Percentiles rank a stretch among this genome's conserved stretches.
phyloP scores from a whole-genome alignment of 192 early-diverging fungal genomes.

The Rhizophagus sp. region DNA sequence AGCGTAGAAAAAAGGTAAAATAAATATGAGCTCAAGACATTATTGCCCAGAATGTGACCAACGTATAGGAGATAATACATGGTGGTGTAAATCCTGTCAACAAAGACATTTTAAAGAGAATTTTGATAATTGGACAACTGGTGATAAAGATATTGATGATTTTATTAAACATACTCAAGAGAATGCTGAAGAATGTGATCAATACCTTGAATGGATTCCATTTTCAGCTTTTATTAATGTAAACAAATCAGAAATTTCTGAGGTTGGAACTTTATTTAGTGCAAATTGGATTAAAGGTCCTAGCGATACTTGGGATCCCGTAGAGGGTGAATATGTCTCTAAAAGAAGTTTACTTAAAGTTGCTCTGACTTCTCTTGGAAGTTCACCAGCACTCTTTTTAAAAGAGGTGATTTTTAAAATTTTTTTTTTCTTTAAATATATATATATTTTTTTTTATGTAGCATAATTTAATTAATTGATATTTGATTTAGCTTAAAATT shows the following conservation, averaged over 20 bases:
- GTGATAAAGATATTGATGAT: neutral
- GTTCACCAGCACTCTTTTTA: neutral
- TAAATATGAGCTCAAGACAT: neutral
- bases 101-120: constrained; percentile 3
- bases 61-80: neutral
- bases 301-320: constrained; percentile 1
- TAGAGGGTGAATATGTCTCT: neutral
- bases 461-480: neutral
- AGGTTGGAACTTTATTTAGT: constrained; percentile 5
- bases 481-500: neutral
- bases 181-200: constrained; percentile 18
- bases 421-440: neutral
- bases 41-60: constrained; percentile 22
- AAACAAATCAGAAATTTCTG: neutral
- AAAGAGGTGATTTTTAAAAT: constrained; percentile 11
- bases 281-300: constrained; percentile 24
- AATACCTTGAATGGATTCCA: constrained; percentile 22
- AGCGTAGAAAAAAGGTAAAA: neutral
- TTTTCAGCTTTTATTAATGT: constrained; percentile 13
- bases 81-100: constrained; percentile 27
- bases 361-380: constrained; percentile 7
- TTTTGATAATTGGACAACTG: constrained; percentile 22
- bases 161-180: constrained; percentile 23
- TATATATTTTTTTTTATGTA: neutral
- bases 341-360: constrained; percentile 12